Evolutionary conservation across 176 grass and related monocot genomes (phyloP), one percentile per base, ranked within the genome.

Genomic region (Pontederia paniculata): DNA sequence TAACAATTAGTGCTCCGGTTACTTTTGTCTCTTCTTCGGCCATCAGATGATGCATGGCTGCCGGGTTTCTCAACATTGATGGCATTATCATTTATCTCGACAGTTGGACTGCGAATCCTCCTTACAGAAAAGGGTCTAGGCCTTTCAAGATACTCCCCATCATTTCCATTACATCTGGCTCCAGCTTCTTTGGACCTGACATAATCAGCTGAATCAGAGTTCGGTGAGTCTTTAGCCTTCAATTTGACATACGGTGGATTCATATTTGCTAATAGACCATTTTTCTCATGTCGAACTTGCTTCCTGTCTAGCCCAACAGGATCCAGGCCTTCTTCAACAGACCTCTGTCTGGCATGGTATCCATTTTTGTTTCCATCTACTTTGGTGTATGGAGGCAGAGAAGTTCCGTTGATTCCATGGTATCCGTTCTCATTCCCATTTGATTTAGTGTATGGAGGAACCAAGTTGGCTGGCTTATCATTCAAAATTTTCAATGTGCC

Each of bases 221-320:
- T n/a, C 44, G 52, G 21, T 15, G 48, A 57, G 11, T 52, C 31
- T 16, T 44, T 37, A 9, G 60, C 63, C 25, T 48, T 73, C 62
- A 73, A 42, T 63, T 83, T 86, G 23, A 83, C 71, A 81, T 96
- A 96, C 47, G 90, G 85, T 41, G 79, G 82, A 11, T 17, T 69
- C 82, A 76, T 74, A 50, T 86, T 22, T 44, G 50, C 25, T 69
- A 50, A 75, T 73, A 67, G 82, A 75, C 73, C 81, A 72, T 44
- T 41, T 12, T 53, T 66, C 48, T 8, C 47, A 9, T 13, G 23
- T 52, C 48, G 44, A 44, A 76, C 21, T 23, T 65, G 75, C 47
- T 74, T 75, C 57, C 60, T 85, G 56, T 75, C 63, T 57, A 60
- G 67, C 49, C 80, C 73, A 14, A 48, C 44, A 22, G 44, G 43